These are phyloP conservation scores for Durotheca rogersii DNA, from an alignment of 495 filamentous ascomycete species.

Conservation along the genomic window DNA sequence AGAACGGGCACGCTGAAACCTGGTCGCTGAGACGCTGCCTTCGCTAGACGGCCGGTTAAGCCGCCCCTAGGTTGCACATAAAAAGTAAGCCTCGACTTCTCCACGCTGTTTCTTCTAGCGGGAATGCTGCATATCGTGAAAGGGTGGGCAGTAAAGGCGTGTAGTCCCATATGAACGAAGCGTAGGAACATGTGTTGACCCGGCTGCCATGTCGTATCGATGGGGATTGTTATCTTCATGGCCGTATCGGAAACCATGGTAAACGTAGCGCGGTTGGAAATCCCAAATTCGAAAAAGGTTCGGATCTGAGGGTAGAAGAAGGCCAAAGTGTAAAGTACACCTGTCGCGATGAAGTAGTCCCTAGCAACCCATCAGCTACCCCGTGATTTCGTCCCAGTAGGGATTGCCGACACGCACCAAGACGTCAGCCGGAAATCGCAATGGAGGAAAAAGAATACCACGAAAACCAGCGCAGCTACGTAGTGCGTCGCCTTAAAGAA, in stretches of 20 bases:
- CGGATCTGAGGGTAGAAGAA: constrained; percentile 46
- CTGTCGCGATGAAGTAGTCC: constrained; percentile 63
- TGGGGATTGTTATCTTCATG: constrained; percentile 49
- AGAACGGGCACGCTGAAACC: constrained; percentile 57
- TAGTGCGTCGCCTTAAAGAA: constrained; percentile 61
- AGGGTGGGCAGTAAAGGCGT: constrained; percentile 68
- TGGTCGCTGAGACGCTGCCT: constrained; percentile 5
- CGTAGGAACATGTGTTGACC: constrained; percentile 80
- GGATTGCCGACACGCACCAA: constrained; percentile 50
- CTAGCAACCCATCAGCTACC: too few species aligned
- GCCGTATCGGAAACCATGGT: constrained; percentile 44
- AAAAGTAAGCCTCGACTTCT: constrained; percentile 22
- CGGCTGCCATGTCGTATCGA: constrained; percentile 65
- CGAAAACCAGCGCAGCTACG: constrained; percentile 52
- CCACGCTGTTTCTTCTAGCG: constrained; percentile 28
- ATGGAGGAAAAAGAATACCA: constrained; percentile 60
- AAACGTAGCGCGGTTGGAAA: constrained; percentile 46
- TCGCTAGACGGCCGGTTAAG: constrained; percentile 23
- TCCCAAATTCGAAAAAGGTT: constrained; percentile 48
- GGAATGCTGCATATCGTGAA: constrained; percentile 74
- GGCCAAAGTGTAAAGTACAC: constrained; percentile 48
- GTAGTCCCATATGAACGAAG: constrained; percentile 63
- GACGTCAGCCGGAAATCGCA: constrained; percentile 58
- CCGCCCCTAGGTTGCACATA: constrained; percentile 30
- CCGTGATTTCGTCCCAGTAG: too few species aligned